Evolutionary conservation across 495 filamentous ascomycete species (phyloP), one percentile per base, ranked within the genome.

Genomic region (Bacidia gigantensis): DNA sequence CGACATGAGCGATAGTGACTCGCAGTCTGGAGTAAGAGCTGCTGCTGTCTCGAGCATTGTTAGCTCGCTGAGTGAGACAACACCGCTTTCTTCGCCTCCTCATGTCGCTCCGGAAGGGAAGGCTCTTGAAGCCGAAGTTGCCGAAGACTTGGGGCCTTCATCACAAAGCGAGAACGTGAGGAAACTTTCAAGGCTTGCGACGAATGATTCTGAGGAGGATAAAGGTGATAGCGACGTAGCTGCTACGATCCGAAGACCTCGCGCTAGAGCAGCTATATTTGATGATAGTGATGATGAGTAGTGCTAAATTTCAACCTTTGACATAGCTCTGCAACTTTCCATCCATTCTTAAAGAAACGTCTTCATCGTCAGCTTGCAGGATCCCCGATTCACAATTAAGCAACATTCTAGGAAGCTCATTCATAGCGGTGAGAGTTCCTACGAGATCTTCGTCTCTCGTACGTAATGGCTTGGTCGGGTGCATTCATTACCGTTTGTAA

Each of bases 221-320:
- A 53, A 60, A n/a, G 63, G 67, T 1, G 69, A 73, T 47, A 67
- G 73, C 47, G 55, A 42, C 0, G 64, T 64, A 18, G 54, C 69
- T 11, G 58, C 58, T 20, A 51, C 55, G 18, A 52, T 63, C 11
- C 52, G 58, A 54, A 64, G 66, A 44, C 58, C 70, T 49, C 67
- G 73, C 3, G 65, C 65, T 41, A 65, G 70, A 32, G 69, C 67
- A 21, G 68, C 71, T 1, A 72, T 77, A 55, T 66, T 74, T 26
- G 65, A 73, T 51, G 74, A 77, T 23, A 74, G 71, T 58, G 74
- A 77, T 50, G 73, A 72, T 54, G 74, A 64, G 58, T 51, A 18
- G 26, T 7, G 29, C 5, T 35, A 5, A 35, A 35, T 5, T 14
- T n/a, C n/a, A n/a, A n/a, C n/a, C n/a, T n/a, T n/a, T n/a, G n/a